A percentile compares a stretch with the other conserved stretches of the same genome.
phyloP scores from a whole-genome alignment of 2,329 filamentous ascomycete species.

The Chaetomium sp. region DNA sequence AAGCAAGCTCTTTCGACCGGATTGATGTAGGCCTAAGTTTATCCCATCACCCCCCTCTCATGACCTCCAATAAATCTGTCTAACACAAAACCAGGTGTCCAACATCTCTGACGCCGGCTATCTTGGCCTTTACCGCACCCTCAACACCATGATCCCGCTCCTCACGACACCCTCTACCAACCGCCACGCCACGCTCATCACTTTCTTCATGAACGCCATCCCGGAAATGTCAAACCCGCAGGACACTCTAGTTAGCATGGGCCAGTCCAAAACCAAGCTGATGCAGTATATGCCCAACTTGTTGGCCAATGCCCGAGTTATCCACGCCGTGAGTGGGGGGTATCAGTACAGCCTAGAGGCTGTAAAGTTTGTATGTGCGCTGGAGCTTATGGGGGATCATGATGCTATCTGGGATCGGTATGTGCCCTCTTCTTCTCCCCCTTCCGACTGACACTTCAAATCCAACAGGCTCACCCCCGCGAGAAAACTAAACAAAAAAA shows the following conservation, averaged over 20 bases:
- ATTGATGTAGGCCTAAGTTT: neutral
- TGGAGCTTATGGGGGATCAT: neutral
- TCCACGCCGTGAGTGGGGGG: too few species aligned
- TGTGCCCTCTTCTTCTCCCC: neutral
- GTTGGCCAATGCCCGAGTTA: neutral
- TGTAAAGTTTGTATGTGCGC: neutral
- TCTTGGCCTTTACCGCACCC: neutral
- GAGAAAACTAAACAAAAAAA: too few species aligned
- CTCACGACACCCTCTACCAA: conserved; percentile 22
- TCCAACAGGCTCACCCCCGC: too few species aligned
- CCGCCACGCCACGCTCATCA: conserved; percentile 35
- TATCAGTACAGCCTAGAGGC: neutral
- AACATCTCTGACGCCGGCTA: neutral
- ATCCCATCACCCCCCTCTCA: neutral
- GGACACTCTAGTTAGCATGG: neutral
- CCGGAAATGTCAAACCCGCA: conserved; percentile 9
- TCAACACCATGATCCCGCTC: neutral
- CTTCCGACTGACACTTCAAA: neutral
- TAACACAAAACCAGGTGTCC: neutral
- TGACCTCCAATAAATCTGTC: neutral
- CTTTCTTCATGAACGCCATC: conserved; percentile 35
- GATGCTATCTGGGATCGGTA: neutral
- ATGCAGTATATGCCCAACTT: neutral
- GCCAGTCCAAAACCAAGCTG: neutral
- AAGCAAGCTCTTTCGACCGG: neutral